phyloP scores from a whole-genome alignment of 2,329 filamentous ascomycete species.

The Sclerotinia glacialis region DNA sequence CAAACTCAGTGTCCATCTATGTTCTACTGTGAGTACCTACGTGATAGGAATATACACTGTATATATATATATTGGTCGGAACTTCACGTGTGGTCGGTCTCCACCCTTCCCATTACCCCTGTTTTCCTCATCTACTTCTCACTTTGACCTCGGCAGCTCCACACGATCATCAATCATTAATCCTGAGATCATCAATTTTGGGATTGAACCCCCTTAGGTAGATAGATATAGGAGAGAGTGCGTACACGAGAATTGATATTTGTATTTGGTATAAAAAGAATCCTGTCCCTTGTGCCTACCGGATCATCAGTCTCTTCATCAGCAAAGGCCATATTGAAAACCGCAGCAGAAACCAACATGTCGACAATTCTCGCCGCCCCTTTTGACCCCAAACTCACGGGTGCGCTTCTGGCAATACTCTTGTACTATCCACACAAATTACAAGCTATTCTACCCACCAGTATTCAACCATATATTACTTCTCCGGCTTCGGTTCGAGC shows the following conservation, averaged over 20 bases:
- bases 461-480: constrained; percentile 26
- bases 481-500: constrained; percentile 27
- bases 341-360: background rate
- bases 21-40: background rate
- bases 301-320: background rate
- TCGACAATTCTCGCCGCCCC: background rate
- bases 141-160: background rate
- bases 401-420: constrained; percentile 30
- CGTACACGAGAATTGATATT: background rate
- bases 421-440: constrained; percentile 34
- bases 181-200: background rate
- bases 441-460: constrained; percentile 26
- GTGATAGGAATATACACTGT: background rate
- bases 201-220: background rate
- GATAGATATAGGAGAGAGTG: background rate
- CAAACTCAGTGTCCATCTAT: no score
- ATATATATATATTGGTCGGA: background rate
- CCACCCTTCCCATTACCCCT: background rate
- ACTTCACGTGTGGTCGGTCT: background rate
- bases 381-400: constrained; percentile 28
- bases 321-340: background rate
- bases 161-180: background rate
- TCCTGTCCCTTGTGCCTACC: no score
- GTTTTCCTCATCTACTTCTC: background rate
- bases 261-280: background rate